Base-by-base conservation (phyloP, 169 alveolate species). In the Plasmodium malariae region DNA sequence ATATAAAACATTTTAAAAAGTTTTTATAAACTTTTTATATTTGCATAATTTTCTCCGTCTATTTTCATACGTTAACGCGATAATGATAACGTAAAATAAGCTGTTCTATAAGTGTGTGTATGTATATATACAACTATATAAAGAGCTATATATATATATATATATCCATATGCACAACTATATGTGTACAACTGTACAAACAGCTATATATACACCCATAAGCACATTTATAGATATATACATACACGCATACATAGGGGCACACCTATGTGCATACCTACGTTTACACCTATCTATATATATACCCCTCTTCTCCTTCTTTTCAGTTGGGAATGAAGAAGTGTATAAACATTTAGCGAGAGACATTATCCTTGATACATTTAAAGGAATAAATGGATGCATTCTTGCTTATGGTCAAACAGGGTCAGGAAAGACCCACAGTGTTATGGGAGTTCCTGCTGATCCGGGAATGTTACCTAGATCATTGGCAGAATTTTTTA, bases 381-480 rank as follows among this genome's bases (percentile, higher is more conserved):
- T 94, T 87, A 89, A 92, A 73, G 96, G 96, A 11, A 93, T 93
- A 73, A 93, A 93, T 76, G 96, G 96, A 32, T 93, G 96, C 62
- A 92, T 90, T 60, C 91, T 93, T 30, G 96, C 96, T 2, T 93
- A 93, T 62, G 96, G 96, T 9, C 96, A 93, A 57, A 93, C 96
- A 14, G 95, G 95, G 54, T 93, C 96, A 21, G 96, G 96, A 62
- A 93, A 93, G 73, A 93, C 96, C 28, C 96, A 93, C 63, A 85
- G 93, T 54, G 92, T 93, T 28, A 93, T 93, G 96, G 96, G 96
- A 43, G 91, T 93, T 17, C 93, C 95, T n/a, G 88, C 87, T 37
- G 96, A 93, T 40, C 96, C 96, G n/a, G 96, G 96, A 9, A 93
- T 93, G 89, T 62, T 93, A 65, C 96, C 96, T 2, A 83, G 96